phyloP scores from a whole-genome alignment of 805 yeast genomes.

The Pichia eremophila region DNA sequence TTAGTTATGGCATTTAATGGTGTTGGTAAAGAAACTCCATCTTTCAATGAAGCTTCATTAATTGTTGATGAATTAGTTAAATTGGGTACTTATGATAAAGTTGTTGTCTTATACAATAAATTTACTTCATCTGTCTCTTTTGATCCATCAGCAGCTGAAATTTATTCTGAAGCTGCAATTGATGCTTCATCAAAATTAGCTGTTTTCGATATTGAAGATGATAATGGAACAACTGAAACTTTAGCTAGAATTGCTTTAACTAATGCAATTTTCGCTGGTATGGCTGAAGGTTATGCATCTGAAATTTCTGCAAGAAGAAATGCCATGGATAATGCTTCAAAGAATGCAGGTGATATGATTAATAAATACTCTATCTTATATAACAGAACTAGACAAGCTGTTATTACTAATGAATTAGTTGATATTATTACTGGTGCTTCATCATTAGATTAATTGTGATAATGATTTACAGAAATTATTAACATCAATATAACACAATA shows the following conservation, averaged over 20 bases:
- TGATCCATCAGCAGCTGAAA: conserved; percentile 66
- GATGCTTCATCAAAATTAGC: conserved; percentile 79
- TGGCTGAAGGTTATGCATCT: conserved; percentile 97
- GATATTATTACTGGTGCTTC: conserved; percentile 99
- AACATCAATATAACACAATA: too few species aligned
- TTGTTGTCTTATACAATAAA: conserved; percentile 80
- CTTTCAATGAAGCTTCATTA: conserved; percentile 79
- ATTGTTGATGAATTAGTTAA: conserved; percentile 76
- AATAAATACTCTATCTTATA: conserved; percentile 91
- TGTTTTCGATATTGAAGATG: conserved; percentile 71
- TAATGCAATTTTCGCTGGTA: conserved; percentile 79
- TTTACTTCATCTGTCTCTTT: conserved; percentile 83
- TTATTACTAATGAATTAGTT: conserved; percentile 97
- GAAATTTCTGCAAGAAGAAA: conserved; percentile 98
- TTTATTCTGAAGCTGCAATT: conserved; percentile 62
- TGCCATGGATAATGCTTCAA: conserved; percentile 99
- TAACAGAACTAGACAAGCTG: conserved; percentile 99
- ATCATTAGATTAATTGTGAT: conserved; percentile 63
- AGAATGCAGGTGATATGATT: conserved; percentile 99
- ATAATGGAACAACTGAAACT: conserved; percentile 57
- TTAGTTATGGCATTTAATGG: conserved; percentile 76
- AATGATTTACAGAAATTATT: too few species aligned
- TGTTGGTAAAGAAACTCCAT: conserved; percentile 95
- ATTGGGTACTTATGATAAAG: conserved; percentile 62
- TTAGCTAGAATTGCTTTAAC: conserved; percentile 80